These are phyloP conservation scores for Cyclotella choctawhatcheeana DNA, from an alignment of 108 stramenopile species.

Conservation along the genomic window DNA sequence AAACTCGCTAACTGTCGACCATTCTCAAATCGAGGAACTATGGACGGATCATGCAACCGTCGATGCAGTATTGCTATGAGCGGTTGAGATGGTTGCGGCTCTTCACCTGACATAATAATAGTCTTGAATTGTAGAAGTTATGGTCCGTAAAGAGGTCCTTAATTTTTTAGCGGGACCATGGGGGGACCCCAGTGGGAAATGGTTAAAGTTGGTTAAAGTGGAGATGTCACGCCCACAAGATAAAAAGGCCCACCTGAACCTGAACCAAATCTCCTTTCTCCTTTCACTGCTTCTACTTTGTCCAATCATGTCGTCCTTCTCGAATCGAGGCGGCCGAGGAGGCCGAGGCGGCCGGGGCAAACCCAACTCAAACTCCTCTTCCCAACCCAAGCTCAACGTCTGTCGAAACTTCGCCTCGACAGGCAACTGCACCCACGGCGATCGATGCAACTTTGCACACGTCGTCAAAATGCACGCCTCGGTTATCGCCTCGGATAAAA, in stretches of 20 bases:
- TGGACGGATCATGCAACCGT: slow-evolving; percentile 27
- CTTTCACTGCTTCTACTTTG: too few relatives aligned
- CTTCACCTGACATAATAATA: too few relatives aligned
- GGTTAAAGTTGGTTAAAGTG: too few relatives aligned
- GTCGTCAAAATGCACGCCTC: slow-evolving; percentile 66
- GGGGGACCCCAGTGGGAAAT: too few relatives aligned
- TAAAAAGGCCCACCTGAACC: too few relatives aligned
- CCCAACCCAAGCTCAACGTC: slow-evolving; percentile 46
- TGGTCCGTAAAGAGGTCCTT: too few relatives aligned
- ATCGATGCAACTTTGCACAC: slow-evolving; percentile 69
- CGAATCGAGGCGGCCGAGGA: slow-evolving; percentile 14
- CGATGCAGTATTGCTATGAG: slow-evolving; percentile 19
- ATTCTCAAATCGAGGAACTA: slow-evolving; percentile 24
- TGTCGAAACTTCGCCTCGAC: slow-evolving; percentile 68
- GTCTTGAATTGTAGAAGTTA: too few relatives aligned
- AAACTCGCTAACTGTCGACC: not conserved
- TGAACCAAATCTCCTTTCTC: too few relatives aligned
- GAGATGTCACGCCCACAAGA: too few relatives aligned
- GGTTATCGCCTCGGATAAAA: slow-evolving; percentile 65
- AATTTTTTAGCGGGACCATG: too few relatives aligned
- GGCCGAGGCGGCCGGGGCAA: slow-evolving; percentile 10
- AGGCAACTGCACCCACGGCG: slow-evolving; percentile 62
- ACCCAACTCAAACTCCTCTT: slow-evolving; percentile 4
- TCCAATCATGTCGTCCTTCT: slow-evolving; percentile 24
- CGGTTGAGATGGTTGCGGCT: slow-evolving; percentile 17